Conservation (phyloP, 805 yeast species). For the Ogataea wickerhamii region DNA sequence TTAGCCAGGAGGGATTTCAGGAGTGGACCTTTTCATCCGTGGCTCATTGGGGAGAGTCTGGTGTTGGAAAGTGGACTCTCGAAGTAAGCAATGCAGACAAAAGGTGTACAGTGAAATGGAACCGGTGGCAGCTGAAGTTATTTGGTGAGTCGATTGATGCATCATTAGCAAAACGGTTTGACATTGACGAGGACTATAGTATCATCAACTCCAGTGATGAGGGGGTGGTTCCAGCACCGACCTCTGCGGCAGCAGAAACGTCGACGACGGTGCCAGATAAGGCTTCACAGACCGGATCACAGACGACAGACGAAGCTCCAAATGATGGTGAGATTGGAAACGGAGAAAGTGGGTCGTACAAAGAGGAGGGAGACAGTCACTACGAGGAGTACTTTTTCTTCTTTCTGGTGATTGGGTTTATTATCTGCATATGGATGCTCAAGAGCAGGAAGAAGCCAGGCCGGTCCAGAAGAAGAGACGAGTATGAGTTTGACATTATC, state of each 20-base stretch:
- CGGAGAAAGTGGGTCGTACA: constrained; percentile 19
- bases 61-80: constrained; percentile 79
- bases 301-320: constrained; percentile 2
- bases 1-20: constrained; percentile 52
- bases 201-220: constrained; percentile 29
- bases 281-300: background rate
- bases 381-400: constrained; percentile 61
- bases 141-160: constrained; percentile 80
- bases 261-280: constrained; percentile 5
- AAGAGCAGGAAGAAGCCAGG: constrained; percentile 37
- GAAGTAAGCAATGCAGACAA: constrained; percentile 50
- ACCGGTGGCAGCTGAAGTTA: constrained; percentile 71
- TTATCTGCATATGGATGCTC: constrained; percentile 40
- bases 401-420: constrained; percentile 56
- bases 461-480: constrained; percentile 56
- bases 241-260: constrained; percentile 6
- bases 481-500: constrained; percentile 74
- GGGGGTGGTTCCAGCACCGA: constrained; percentile 13
- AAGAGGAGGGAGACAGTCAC: constrained; percentile 32
- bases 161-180: constrained; percentile 54
- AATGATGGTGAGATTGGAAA: constrained; percentile 18
- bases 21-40: constrained; percentile 95
- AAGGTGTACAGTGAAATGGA: constrained; percentile 40
- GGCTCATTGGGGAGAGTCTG: constrained; percentile 94
- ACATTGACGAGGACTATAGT: constrained; percentile 46